phyloP scores from a whole-genome alignment of 768 basidiomycete species.

The Phanerodontia chrysosporium region DNA sequence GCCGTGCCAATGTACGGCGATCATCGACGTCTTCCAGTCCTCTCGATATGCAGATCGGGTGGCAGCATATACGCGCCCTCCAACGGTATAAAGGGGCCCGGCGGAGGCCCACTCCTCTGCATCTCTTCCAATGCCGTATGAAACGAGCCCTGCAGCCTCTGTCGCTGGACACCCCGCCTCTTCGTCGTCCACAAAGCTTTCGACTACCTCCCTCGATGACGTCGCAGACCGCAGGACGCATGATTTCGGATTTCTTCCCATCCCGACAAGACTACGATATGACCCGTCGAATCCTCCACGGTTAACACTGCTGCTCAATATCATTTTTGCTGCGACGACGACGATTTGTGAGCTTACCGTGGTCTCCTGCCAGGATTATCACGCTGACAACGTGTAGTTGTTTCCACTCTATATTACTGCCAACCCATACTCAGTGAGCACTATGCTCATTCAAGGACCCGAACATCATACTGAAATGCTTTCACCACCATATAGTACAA shows the following conservation, averaged over 20 bases:
- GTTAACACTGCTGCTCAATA: slow-evolving; percentile 36
- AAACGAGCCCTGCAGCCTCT: background rate
- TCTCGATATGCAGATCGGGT: too few relatives aligned
- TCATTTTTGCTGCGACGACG: slow-evolving; percentile 44
- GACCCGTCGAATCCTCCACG: slow-evolving; percentile 34
- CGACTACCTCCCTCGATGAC: background rate
- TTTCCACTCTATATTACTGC: slow-evolving; percentile 74
- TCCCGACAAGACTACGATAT: slow-evolving; percentile 39
- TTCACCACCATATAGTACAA: slow-evolving; percentile 6
- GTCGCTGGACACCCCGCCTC: background rate
- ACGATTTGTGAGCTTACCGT: slow-evolving; percentile 38
- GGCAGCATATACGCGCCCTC: too few relatives aligned
- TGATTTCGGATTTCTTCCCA: slow-evolving; percentile 43
- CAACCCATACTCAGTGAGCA: slow-evolving; percentile 69
- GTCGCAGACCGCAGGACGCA: background rate
- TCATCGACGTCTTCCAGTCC: too few relatives aligned
- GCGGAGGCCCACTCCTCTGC: background rate
- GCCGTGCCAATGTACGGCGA: too few relatives aligned
- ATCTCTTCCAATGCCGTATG: background rate
- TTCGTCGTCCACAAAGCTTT: too few relatives aligned
- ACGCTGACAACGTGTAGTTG: too few relatives aligned
- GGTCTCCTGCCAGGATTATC: too few relatives aligned
- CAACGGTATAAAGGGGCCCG: background rate
- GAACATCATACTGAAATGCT: slow-evolving; percentile 11
- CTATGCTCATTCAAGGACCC: slow-evolving; percentile 19